These are phyloP conservation scores for Fibroporia radiculosa DNA, from an alignment of 768 basidiomycete species.

Conservation along the genomic window DNA sequence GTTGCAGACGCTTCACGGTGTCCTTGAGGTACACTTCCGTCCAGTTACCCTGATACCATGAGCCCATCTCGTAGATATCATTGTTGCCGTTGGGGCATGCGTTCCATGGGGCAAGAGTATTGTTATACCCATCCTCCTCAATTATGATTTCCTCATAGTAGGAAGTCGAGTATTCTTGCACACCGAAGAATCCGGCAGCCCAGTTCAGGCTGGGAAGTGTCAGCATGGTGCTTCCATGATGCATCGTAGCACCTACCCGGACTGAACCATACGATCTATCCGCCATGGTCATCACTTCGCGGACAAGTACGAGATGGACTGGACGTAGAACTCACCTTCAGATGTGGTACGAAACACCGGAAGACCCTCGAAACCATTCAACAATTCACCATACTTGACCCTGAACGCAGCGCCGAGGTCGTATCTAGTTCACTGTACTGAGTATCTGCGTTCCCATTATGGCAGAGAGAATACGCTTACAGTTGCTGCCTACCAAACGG, in stretches of 20 bases:
- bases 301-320: no score
- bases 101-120: conserved; percentile 36
- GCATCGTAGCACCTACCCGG: conserved; percentile 19
- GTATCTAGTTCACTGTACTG: conserved; percentile 6
- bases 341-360: conserved; percentile 46
- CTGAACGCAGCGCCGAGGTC: conserved; percentile 37
- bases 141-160: conserved; percentile 43
- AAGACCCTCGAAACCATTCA: conserved; percentile 33
- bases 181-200: conserved; percentile 42
- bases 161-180: conserved; percentile 30
- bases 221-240: conserved; percentile 21
- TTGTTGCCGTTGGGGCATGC: conserved; percentile 25
- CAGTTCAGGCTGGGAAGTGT: conserved; percentile 32
- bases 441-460: no score
- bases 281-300: neutral
- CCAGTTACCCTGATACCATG: conserved; percentile 26
- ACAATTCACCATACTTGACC: conserved; percentile 38
- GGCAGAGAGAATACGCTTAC: conserved; percentile 3
- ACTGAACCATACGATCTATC: conserved; percentile 27
- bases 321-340: conserved; percentile 23
- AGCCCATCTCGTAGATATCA: conserved; percentile 17
- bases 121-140: conserved; percentile 38
- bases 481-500: conserved; percentile 40
- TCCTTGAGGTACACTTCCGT: conserved; percentile 30
- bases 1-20: conserved; percentile 27